Percentiles rank a stretch among this genome's conserved stretches.
Evolutionary conservation across 1,139 yeast species (phyloP).

Genomic region (Suhomyces anneliseae): DNA sequence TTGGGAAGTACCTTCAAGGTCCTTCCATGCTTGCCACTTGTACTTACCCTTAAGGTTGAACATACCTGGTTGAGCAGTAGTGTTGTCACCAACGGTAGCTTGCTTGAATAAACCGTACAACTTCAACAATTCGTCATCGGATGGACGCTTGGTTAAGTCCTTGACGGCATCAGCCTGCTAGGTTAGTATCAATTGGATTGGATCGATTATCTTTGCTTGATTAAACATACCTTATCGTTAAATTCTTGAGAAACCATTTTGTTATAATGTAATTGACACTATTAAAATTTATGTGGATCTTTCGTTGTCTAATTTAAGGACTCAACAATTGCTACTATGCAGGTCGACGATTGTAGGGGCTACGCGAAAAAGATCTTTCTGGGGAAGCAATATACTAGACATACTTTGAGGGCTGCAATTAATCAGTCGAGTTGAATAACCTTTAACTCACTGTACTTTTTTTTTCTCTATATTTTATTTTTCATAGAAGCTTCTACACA

Average conservation of each 20-base stretch:
- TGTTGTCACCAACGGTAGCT: constrained; percentile 94
- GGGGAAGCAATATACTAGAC: too few relatives aligned
- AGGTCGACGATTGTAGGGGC: constrained; percentile 1
- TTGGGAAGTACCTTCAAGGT: constrained; percentile 77
- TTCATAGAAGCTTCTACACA: too few relatives aligned
- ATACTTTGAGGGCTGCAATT: too few relatives aligned
- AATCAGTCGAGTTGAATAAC: too few relatives aligned
- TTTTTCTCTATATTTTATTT: too few relatives aligned
- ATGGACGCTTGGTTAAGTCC: constrained; percentile 72
- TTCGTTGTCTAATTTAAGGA: background rate
- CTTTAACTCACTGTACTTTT: too few relatives aligned
- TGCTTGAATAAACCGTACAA: constrained; percentile 93
- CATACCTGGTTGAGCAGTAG: constrained; percentile 78
- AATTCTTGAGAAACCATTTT: constrained; percentile 20
- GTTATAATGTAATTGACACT: background rate
- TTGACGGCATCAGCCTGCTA: constrained; percentile 76
- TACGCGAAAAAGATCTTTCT: too few relatives aligned
- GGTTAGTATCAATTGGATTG: constrained; percentile 2
- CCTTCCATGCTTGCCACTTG: constrained; percentile 98
- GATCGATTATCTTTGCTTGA: background rate
- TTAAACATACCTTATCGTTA: constrained; percentile 17
- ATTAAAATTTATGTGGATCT: background rate
- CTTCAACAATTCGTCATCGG: constrained; percentile 80
- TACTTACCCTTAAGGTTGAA: constrained; percentile 93
- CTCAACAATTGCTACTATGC: constrained; percentile 5